A percentile compares a stretch with the other conserved stretches of the same genome.
Conservation (phyloP, 78 protist genomes). For the Bigelowiella natans region DNA sequence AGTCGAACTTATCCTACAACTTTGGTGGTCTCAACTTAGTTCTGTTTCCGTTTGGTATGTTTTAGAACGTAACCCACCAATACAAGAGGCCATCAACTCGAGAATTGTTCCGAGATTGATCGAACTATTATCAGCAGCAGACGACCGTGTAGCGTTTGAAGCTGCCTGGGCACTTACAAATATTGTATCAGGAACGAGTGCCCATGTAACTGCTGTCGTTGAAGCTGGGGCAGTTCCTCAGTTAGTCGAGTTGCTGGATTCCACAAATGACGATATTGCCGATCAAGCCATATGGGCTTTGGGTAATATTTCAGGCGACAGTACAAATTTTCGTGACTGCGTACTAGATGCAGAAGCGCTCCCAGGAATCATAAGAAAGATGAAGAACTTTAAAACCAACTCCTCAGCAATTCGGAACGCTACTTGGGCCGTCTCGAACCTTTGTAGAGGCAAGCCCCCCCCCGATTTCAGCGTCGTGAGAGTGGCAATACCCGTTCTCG, state of each 20-base stretch:
- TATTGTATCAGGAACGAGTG: conserved; percentile 87
- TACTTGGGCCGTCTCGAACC: conserved; percentile 87
- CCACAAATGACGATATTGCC: conserved; percentile 59
- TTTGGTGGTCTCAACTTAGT: too few relatives aligned
- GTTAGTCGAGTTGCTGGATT: conserved; percentile 63
- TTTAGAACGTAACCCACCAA: too few relatives aligned
- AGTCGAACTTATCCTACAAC: too few relatives aligned
- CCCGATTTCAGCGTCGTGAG: neutral
- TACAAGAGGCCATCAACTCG: too few relatives aligned
- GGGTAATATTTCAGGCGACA: conserved; percentile 97
- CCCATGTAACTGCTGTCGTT: conserved; percentile 60
- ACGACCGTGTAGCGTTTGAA: too few relatives aligned
- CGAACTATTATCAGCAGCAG: too few relatives aligned
- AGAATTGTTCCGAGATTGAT: too few relatives aligned
- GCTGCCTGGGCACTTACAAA: conserved; percentile 96
- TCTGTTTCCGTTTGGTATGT: too few relatives aligned
- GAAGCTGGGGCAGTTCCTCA: conserved; percentile 67
- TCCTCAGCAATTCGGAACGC: conserved; percentile 76
- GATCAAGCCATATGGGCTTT: conserved; percentile 86
- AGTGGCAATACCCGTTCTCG: conserved; percentile 44
- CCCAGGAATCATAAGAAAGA: conserved; percentile 44
- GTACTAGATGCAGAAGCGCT: conserved; percentile 53
- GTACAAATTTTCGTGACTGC: conserved; percentile 64
- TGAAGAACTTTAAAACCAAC: conserved; percentile 2
- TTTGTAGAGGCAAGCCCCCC: conserved; percentile 89